Base-by-base conservation (phyloP, 2,329 filamentous ascomycete genomes). In the Phaeosphaeriaceae sp. region DNA sequence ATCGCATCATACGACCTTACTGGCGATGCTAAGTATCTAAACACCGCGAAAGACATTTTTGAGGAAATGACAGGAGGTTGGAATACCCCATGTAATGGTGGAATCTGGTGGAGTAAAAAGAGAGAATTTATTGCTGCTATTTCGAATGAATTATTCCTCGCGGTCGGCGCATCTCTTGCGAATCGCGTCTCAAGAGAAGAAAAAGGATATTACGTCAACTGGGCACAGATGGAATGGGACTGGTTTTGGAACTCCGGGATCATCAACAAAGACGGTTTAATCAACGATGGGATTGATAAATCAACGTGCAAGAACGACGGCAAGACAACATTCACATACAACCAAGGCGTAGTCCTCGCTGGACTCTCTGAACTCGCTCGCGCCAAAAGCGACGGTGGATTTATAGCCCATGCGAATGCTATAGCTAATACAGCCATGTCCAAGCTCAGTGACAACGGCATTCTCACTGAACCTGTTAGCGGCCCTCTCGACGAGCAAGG, bases 261-360 rank as follows among this genome's bases (percentile, higher is more conserved):
- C 67, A 81, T 65, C 70, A 83, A 82, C 64, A 44, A 56, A 8
- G 68, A 80, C 9, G 69, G 72, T 15, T 74, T 83, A 21, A 73
- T 84, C 68, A 83, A 83, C 56, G 82, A 85, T 58, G 82, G 82
- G 16, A 72, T 85, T 41, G 67, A 77, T 51, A 51, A 58, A 3
- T 70, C 69, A 3, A 66, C 70, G 2, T 84, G 82, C 70, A 74
- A 74, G 52, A 84, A 83, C 70, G 80, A 84, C 60, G 72, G 74
- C 11, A 70, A 76, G 9, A 76, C 76, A 23, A 79, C 77, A 0
- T 84, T 77, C 75, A 78, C 77, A 0, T 85, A 85, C 70, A 85
- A 85, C 70, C 82, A 85, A 59, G 82, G 83, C 44, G 80, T 83
- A 43, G 74, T 85, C 41, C 77, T 85, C 18, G 79, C 81, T 9